phyloP scores from a whole-genome alignment of 768 basidiomycete genomes.

The Russula griseocarnosa region DNA sequence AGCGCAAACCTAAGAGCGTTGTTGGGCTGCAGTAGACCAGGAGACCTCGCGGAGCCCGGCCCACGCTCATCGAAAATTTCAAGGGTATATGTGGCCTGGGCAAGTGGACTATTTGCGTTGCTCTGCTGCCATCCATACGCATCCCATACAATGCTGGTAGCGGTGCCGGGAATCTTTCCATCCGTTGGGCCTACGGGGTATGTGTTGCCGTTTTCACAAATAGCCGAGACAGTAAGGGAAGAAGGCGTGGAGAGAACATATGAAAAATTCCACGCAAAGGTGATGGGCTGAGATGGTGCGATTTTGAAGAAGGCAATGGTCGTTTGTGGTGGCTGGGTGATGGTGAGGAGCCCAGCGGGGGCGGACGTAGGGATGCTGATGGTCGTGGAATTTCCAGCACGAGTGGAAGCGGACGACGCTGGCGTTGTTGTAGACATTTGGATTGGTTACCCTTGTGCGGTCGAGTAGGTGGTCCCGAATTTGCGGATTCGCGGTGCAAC shows the following conservation, averaged over 20 bases:
- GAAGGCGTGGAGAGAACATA: slow-evolving; percentile 65
- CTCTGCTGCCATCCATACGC: slow-evolving; percentile 67
- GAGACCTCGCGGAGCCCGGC: slow-evolving; percentile 49
- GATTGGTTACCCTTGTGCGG: not conserved
- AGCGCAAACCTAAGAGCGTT: slow-evolving; percentile 73
- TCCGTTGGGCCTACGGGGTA: slow-evolving; percentile 81
- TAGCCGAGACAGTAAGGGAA: slow-evolving; percentile 73
- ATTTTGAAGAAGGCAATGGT: slow-evolving; percentile 88
- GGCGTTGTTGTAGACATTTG: not conserved
- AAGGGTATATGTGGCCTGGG: slow-evolving; percentile 71
- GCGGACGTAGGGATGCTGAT: slow-evolving; percentile 46
- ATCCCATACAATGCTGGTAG: slow-evolving; percentile 77
- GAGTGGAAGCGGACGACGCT: not conserved
- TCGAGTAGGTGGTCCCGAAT: not conserved
- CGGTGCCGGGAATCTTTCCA: slow-evolving; percentile 65
- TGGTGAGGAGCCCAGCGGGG: slow-evolving; percentile 60
- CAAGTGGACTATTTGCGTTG: slow-evolving; percentile 61
- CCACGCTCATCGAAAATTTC: slow-evolving; percentile 82
- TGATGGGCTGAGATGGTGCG: slow-evolving; percentile 64
- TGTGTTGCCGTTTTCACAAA: slow-evolving; percentile 83
- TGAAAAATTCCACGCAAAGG: slow-evolving; percentile 90
- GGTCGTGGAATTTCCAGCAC: not conserved
- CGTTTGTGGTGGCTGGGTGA: slow-evolving; percentile 79
- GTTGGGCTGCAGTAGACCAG: slow-evolving; percentile 68
- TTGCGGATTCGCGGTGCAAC: too few relatives aligned